Evolutionary conservation across 352 stramenopile genomes (phyloP), one percentile per base, ranked within the genome.

Genomic region (Globisporangium alternatum): DNA sequence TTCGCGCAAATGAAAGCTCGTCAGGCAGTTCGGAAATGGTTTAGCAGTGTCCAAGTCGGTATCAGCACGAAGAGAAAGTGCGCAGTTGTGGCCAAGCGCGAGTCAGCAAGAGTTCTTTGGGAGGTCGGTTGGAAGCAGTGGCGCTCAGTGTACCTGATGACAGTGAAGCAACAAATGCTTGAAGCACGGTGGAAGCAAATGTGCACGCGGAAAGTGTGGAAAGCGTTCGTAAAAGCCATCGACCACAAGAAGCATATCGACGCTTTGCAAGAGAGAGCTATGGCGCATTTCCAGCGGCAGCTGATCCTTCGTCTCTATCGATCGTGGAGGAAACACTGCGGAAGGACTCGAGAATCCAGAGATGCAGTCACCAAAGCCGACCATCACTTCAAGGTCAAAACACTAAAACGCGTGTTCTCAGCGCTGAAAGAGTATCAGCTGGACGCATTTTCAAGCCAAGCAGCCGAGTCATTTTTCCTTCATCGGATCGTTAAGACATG

Each of bases 21-120:
- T 39, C 61, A 28, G 2, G 33, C 21, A 13, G 61, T 47, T 3
- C 51, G 35, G 61, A 39, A 49, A 30, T 67, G 61, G 61, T 41
- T n/a, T n/a, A 17, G 8, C 39, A 8, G 28, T 13, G 43, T 52
- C 15, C 53, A 47, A 1, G 31, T 28, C 7, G 39, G 37, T 13
- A 17, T 48, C 3, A 7, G 5, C 7, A 28, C 43, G 1, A 60
- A 52, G 21, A 35, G 17, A 10, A 48, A 37, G 3, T 8, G 17
- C 10, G 12, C 51, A 22, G 54, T 31, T n/a, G 28, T 67, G 1
- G 54, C 25, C 12, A 44, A 30, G 13, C 63, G 35, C 1, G 56
- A 45, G 19, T n/a, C 63, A 35, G 37, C 22, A 39, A 47, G 56
- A 8, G 10, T 35, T 30, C 28, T 65, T 21, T 31, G 19, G 13